These are phyloP conservation scores for Apophysomyces variabilis DNA, from an alignment of 371 early-diverging fungal species.

Conservation along the genomic window DNA sequence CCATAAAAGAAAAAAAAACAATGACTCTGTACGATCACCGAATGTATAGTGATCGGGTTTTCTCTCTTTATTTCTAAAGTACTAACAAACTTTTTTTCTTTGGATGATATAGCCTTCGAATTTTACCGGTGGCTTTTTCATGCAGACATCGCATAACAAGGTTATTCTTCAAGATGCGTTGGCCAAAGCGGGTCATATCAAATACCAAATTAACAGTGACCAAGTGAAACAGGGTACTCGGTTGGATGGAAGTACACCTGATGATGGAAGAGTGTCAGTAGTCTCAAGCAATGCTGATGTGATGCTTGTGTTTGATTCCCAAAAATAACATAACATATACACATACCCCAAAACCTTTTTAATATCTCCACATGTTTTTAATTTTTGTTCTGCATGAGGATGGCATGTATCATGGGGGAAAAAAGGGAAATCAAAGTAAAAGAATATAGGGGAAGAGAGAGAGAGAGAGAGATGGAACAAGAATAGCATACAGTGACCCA, in stretches of 20 bases:
- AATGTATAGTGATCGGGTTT: not conserved
- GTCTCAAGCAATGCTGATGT: slow-evolving; percentile 20
- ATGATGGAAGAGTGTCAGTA: slow-evolving; percentile 12
- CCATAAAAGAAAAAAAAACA: slow-evolving; percentile 4
- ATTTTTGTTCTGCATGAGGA: too few relatives aligned
- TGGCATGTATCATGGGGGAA: not conserved
- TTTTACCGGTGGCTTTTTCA: slow-evolving; percentile 20
- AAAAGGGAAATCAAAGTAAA: slow-evolving; percentile 6
- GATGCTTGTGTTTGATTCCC: slow-evolving; percentile 21
- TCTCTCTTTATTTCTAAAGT: not conserved
- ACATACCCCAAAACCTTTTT: not conserved
- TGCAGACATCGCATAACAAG: slow-evolving; percentile 16
- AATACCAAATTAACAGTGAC: slow-evolving; percentile 10
- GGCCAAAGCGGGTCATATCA: slow-evolving; percentile 3
- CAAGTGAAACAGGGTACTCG: slow-evolving; percentile 18
- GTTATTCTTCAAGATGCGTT: slow-evolving; percentile 12
- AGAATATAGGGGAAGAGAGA: not conserved
- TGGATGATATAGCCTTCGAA: slow-evolving; percentile 7
- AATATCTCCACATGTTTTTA: not conserved
- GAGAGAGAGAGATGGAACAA: not conserved
- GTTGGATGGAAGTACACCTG: not conserved
- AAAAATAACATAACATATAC: not conserved
- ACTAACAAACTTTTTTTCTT: not conserved
- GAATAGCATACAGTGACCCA: not conserved
- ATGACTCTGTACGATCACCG: not conserved